Evolutionary conservation across 2,329 filamentous ascomycete genomes (phyloP).

Genomic region (Paracorniculantispora psalliotae): DNA sequence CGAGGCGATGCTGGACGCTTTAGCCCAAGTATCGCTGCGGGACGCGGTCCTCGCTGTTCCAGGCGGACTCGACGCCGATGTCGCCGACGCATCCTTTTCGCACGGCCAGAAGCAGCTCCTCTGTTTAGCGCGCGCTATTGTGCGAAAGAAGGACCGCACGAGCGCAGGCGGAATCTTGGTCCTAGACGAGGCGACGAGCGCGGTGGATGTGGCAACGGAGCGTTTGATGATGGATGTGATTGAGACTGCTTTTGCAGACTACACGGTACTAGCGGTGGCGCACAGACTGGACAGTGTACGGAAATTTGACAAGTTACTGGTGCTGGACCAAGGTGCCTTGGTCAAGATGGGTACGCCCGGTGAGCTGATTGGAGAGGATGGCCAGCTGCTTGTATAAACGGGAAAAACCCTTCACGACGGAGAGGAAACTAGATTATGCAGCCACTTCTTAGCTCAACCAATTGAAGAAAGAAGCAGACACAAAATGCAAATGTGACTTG

Average conservation of each 20-base stretch:
- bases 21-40: not conserved
- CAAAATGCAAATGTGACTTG: too few species aligned
- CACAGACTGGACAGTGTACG: constrained; percentile 8
- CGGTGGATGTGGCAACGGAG: constrained; percentile 11
- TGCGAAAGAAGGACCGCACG: not conserved
- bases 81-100: not conserved
- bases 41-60: not conserved
- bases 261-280: constrained; percentile 8
- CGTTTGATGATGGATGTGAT: not conserved
- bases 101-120: constrained; percentile 10
- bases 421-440: too few species aligned
- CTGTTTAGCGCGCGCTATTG: constrained; percentile 4
- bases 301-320: not conserved
- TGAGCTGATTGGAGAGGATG: not conserved
- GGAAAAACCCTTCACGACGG: too few species aligned
- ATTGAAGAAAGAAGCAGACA: too few species aligned
- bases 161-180: not conserved
- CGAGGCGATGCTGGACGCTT: not conserved
- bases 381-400: not conserved
- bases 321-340: not conserved
- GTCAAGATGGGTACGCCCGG: not conserved
- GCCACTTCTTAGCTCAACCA: too few species aligned
- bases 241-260: not conserved
- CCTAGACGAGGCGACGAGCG: constrained; percentile 11
- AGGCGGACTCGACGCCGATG: not conserved